Percentiles rank a stretch among this genome's conserved stretches.
Conservation (phyloP, 495 filamentous ascomycete species). For the Talaromyces liani region DNA sequence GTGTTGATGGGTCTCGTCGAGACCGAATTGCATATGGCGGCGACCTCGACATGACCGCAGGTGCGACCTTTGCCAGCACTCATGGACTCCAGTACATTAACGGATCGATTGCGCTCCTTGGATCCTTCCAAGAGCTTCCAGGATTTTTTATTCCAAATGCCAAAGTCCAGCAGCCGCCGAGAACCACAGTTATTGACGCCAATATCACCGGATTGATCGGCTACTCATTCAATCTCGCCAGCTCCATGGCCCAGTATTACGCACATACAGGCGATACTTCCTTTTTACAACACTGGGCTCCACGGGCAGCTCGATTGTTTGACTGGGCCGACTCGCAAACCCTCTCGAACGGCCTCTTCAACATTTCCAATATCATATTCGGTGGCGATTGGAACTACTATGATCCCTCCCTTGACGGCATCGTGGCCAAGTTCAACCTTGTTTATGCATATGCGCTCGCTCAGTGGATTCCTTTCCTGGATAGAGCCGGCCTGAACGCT, state of each 20-base stretch:
- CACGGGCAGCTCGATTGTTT: conserved; percentile 10
- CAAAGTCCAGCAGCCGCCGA: conserved; percentile 15
- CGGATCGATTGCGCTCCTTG: conserved; percentile 14
- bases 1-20: conserved; percentile 17
- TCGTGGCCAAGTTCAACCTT: conserved; percentile 17
- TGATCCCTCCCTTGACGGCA: conserved; percentile 13
- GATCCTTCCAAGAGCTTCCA: conserved; percentile 14
- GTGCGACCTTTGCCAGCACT: conserved; percentile 13
- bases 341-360: conserved; percentile 15
- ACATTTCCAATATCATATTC: conserved; percentile 12
- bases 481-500: conserved; percentile 8
- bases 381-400: conserved; percentile 21
- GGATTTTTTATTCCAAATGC: conserved; percentile 16
- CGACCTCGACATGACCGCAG: conserved; percentile 14
- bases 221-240: conserved; percentile 16
- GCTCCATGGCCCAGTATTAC: conserved; percentile 14
- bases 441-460: conserved; percentile 15
- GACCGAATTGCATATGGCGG: conserved; percentile 17
- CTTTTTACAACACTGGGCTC: conserved; percentile 11
- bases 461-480: conserved; percentile 11
- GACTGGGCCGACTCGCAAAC: conserved; percentile 17
- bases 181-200: conserved; percentile 8
- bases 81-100: conserved; percentile 14
- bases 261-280: conserved; percentile 12
- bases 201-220: conserved; percentile 19